A percentile compares a stretch with the other conserved stretches of the same genome.
phyloP scores from a whole-genome alignment of 179 eudicot species.

The Nepenthes alata region DNA sequence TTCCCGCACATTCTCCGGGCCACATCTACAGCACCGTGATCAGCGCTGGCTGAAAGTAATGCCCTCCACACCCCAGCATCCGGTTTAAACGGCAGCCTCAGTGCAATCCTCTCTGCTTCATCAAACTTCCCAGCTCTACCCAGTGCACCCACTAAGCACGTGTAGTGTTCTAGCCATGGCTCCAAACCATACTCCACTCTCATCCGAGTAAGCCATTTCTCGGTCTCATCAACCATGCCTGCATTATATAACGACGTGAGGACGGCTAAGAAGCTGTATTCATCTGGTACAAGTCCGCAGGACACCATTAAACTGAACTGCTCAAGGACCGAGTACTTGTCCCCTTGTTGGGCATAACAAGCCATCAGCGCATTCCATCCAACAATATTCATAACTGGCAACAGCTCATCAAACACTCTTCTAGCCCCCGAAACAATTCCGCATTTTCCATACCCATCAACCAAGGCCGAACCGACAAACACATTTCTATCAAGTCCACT shows the following conservation, averaged over 20 bases:
- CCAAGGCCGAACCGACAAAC: slow-evolving; percentile 42
- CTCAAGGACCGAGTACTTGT: slow-evolving; percentile 24
- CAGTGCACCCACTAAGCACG: slow-evolving; percentile 47
- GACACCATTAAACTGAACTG: slow-evolving; percentile 27
- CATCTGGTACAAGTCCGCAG: slow-evolving; percentile 33
- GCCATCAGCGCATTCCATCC: slow-evolving; percentile 68
- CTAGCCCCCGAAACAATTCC: slow-evolving; percentile 51
- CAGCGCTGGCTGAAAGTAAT: slow-evolving; percentile 37
- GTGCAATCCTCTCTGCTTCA: slow-evolving; percentile 44
- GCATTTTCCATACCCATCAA: slow-evolving; percentile 56
- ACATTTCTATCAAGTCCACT: slow-evolving; percentile 28
- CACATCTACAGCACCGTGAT: slow-evolving; percentile 27
- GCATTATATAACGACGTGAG: slow-evolving; percentile 42
- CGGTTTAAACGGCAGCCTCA: slow-evolving; percentile 40
- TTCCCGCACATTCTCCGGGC: slow-evolving; percentile 41
- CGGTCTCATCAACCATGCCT: slow-evolving; percentile 34
- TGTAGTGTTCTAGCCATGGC: slow-evolving; percentile 51
- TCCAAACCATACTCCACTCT: slow-evolving; percentile 20
- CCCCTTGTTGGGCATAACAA: slow-evolving; percentile 50
- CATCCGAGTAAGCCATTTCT: slow-evolving; percentile 33
- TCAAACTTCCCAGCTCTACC: slow-evolving; percentile 44
- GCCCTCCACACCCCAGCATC: slow-evolving; percentile 62
- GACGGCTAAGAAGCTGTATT: slow-evolving; percentile 42
- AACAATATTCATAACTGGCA: slow-evolving; percentile 22
- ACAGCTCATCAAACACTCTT: slow-evolving; percentile 33